Base-by-base conservation (phyloP, 129 eudicot species). In the Chrysanthemum lavandulifolium region DNA sequence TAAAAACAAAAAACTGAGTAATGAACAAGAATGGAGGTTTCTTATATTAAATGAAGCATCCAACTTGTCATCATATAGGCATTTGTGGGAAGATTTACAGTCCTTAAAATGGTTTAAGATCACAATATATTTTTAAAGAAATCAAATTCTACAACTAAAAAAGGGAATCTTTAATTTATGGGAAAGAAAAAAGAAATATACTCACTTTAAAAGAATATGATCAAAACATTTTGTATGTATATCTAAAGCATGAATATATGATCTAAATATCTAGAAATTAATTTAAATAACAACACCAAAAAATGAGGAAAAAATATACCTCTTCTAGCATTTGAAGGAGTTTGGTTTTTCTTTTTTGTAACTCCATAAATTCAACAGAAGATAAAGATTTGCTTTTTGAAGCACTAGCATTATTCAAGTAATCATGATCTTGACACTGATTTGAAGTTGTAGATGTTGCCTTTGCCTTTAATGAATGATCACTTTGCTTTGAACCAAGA, bases 311-410 rank as follows among this genome's bases (percentile, higher is more conserved):
- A 19, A 57, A 64, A n/a, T 55, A 59, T 61, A 95, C 99, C 99
- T 95, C 99, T 78, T 95, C 97, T 36, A 95, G 85, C 96, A 95
- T 86, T 75, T 85, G 91, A 52, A 95, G 84, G 75, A 95, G 80
- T 85, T 85, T 95, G 74, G 91, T 31, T 82, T 90, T 95, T 65
- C 87, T 88, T 80, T 84, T 91, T 63, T 95, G 99, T 68, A 95
- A 65, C 18, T 95, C 99, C 77, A 88, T 63, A 63, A 95, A 79
- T 64, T 88, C 96, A 76, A 91, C 77, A 68, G 91, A 82, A 71
- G 85, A 81, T 45, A 87, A 87, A 83, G 88, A 72, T 54, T 79
- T 87, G 74, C 74, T 73, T 57, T 83, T 88, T 23, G 85, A 71
- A 67, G 82, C 65, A 78, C 74, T 78, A 65, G 77, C 78, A 78